Base-by-base conservation (phyloP, 2,329 filamentous ascomycete species). In the Aspergillus glaucus region DNA sequence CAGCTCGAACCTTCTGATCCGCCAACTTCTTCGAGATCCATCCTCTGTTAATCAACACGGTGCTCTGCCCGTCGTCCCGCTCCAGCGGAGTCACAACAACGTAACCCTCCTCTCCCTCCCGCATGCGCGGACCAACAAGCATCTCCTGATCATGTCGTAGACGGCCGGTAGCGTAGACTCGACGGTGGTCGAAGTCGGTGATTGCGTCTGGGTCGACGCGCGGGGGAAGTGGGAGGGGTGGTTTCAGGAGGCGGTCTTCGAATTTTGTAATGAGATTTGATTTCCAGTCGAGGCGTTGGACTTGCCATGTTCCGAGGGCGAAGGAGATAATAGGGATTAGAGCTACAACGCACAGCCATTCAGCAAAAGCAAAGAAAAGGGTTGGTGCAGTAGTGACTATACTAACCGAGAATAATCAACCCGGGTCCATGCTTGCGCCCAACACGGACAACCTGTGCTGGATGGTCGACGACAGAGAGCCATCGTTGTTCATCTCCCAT, bases 301-400 rank as follows among this genome's bases (percentile, higher is more conserved):
- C 87, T 68, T 98, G 93, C 93, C 93, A 98, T 55, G 88, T 88
- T 26, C 93, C 93, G 14, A 98, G 83, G 47, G 78, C 75, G 69
- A 98, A 95, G 9, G 93, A 89, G 1, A 91, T 96, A 51, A 95
- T 71, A 44, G 93, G 93, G 61, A 98, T 97, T 46, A 95, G 72
- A 37, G 88, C 88, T 72, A 44, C 17, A 22, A 6, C 6, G n/a
- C 34, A 37, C 17, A 8, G 34, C 9, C n/a, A 4, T 8, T 19
- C 10, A 37, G 17, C 34, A 19, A 37, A 15, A 6, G n/a, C 15
- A 15, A 15, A n/a, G 17, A n/a, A 19, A 37, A 37, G n/a, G 34
- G 2, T 37, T 37, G n/a, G n/a, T 37, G 17, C 4, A 37, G 26
- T 37, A 37, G 34, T 30, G 24, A 26, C 24, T 26, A 32, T 51